A percentile compares a stretch with the other conserved stretches of the same genome.
phyloP scores from a whole-genome alignment of 495 filamentous ascomycete species.

The Astrothelium macrocarpum region DNA sequence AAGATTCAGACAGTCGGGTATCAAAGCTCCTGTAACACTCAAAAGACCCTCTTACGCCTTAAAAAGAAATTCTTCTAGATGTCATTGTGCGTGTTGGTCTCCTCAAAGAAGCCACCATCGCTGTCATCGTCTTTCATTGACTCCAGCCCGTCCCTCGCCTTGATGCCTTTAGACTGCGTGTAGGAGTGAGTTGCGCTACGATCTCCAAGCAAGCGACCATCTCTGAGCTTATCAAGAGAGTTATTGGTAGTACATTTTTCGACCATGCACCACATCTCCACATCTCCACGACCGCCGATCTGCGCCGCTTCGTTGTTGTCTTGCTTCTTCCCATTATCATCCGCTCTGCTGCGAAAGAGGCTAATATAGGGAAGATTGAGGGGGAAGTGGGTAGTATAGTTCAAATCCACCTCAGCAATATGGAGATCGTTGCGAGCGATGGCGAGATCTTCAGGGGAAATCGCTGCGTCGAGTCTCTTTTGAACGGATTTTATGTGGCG shows the following conservation, averaged over 20 bases:
- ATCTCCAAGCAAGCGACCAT: slow-evolving; percentile 38
- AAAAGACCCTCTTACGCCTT: too few relatives aligned
- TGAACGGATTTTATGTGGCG: slow-evolving; percentile 39
- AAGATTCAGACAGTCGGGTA: too few relatives aligned
- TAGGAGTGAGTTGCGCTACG: slow-evolving; percentile 9
- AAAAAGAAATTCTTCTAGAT: too few relatives aligned
- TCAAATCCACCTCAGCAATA: slow-evolving; percentile 59
- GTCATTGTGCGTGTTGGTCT: not conserved
- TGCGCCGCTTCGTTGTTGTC: slow-evolving; percentile 19
- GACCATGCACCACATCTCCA: slow-evolving; percentile 59
- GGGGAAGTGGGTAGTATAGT: slow-evolving; percentile 79
- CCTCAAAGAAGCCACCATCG: slow-evolving; percentile 49
- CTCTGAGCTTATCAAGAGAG: slow-evolving; percentile 39
- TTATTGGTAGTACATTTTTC: slow-evolving; percentile 60
- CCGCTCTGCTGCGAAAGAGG: slow-evolving; percentile 50
- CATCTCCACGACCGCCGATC: slow-evolving; percentile 31
- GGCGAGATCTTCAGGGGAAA: not conserved
- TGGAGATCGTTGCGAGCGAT: not conserved
- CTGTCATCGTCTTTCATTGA: slow-evolving; percentile 39
- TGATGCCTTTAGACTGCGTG: not conserved
- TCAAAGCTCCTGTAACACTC: too few relatives aligned
- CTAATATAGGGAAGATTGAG: slow-evolving; percentile 69
- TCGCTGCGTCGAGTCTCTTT: not conserved
- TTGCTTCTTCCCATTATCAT: slow-evolving; percentile 15
- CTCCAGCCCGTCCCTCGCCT: slow-evolving; percentile 13